Conservation (phyloP, 495 filamentous ascomycete genomes). For the Physcia stellaris region DNA sequence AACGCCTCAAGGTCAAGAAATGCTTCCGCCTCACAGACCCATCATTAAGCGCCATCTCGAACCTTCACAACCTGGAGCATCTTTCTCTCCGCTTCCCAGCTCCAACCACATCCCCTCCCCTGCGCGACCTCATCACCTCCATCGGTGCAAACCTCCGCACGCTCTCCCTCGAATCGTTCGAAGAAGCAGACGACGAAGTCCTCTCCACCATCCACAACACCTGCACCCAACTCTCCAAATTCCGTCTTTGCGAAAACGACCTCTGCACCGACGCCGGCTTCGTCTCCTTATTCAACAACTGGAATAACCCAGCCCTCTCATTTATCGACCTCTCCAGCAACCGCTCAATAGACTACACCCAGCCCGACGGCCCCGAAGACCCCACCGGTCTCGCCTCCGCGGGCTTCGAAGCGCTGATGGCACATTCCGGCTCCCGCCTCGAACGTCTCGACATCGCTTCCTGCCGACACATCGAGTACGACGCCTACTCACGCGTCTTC, state of each 20-base stretch:
- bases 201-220: slow-evolving; percentile 50
- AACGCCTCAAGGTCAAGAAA: slow-evolving; percentile 56
- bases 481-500: slow-evolving; percentile 61
- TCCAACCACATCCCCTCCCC: slow-evolving; percentile 37
- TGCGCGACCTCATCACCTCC: slow-evolving; percentile 42
- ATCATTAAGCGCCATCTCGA: slow-evolving; percentile 37
- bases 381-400: slow-evolving; percentile 54
- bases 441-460: slow-evolving; percentile 55
- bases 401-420: slow-evolving; percentile 69
- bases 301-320: slow-evolving; percentile 55
- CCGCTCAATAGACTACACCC: slow-evolving; percentile 58
- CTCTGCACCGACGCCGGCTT: slow-evolving; percentile 60
- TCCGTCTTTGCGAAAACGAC: slow-evolving; percentile 65
- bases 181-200: slow-evolving; percentile 42
- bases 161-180: slow-evolving; percentile 53
- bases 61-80: slow-evolving; percentile 48
- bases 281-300: slow-evolving; percentile 53
- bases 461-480: slow-evolving; percentile 60
- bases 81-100: slow-evolving; percentile 52
- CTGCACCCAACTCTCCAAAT: slow-evolving; percentile 54
- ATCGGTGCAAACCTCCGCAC: slow-evolving; percentile 53
- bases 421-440: slow-evolving; percentile 56
- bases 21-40: slow-evolving; percentile 37
- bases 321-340: slow-evolving; percentile 61
- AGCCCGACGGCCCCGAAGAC: slow-evolving; percentile 41